phyloP scores from a whole-genome alignment of 2,329 filamentous ascomycete species.

The Helicocarpus griseus region DNA sequence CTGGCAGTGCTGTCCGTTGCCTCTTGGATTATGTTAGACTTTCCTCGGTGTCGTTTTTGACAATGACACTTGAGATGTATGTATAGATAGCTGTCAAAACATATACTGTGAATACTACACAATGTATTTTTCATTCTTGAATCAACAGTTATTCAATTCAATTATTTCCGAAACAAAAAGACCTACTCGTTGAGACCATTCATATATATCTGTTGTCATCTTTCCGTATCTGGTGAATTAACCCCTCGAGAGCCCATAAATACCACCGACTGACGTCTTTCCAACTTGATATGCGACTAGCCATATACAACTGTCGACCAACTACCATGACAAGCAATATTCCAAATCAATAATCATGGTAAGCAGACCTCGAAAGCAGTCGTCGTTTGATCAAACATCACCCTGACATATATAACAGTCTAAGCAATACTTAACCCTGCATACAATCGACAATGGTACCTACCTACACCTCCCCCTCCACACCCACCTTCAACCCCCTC shows the following conservation, averaged over 20 bases:
- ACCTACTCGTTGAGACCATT: too few relatives aligned
- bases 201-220: background rate
- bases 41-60: background rate
- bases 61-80: background rate
- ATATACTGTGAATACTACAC: background rate
- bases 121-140: too few relatives aligned
- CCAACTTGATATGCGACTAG: background rate
- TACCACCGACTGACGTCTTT: background rate
- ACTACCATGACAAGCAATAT: background rate
- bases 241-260: background rate
- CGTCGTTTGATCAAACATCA: background rate
- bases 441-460: constrained; percentile 76
- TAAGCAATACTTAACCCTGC: constrained; percentile 93
- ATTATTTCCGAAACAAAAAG: too few relatives aligned
- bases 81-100: background rate
- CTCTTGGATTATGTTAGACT: background rate
- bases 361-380: constrained; percentile 5
- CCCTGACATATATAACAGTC: constrained; percentile 50
- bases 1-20: too few relatives aligned
- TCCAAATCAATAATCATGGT: constrained; percentile 15
- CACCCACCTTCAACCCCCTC: background rate
- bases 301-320: background rate
- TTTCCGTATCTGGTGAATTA: background rate
- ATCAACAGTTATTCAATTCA: too few relatives aligned
- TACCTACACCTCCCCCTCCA: constrained; percentile 17